Conservation (phyloP, 768 basidiomycete genomes). For the Suillus subluteus region DNA sequence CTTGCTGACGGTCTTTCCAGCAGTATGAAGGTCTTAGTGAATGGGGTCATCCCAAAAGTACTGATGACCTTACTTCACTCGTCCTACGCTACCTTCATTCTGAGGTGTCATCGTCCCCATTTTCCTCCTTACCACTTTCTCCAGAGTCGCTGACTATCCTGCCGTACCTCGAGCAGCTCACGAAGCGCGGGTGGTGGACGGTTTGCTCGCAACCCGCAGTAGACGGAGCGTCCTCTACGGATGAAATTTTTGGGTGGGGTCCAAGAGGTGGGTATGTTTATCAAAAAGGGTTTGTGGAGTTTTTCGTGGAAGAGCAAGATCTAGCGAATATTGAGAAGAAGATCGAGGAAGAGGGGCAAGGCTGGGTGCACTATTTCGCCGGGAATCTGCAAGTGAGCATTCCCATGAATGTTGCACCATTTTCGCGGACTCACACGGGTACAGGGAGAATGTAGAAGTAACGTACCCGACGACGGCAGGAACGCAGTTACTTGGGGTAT, state of each 20-base stretch:
- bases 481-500: constrained; percentile 99
- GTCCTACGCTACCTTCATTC: constrained; percentile 83
- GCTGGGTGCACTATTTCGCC: constrained; percentile 86
- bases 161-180: constrained; percentile 74
- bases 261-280: constrained; percentile 92
- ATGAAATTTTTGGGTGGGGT: constrained; percentile 90
- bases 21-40: constrained; percentile 61
- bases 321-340: constrained; percentile 62
- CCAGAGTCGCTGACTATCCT: constrained; percentile 84
- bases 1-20: constrained; percentile 38
- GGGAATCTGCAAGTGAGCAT: constrained; percentile 68
- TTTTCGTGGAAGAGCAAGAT: constrained; percentile 73
- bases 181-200: constrained; percentile 88
- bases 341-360: constrained; percentile 55
- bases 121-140: constrained; percentile 81
- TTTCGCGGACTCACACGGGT: constrained; percentile 1
- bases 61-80: constrained; percentile 73
- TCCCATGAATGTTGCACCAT: background rate
- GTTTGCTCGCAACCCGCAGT: constrained; percentile 96
- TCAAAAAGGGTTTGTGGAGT: constrained; percentile 98
- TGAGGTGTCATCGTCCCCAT: constrained; percentile 78
- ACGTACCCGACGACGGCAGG: constrained; percentile 75
- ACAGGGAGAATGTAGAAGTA: constrained; percentile 80
- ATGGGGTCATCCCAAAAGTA: constrained; percentile 71
- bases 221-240: constrained; percentile 74